Percentiles rank a stretch among this genome's conserved stretches.
Evolutionary conservation across 2,329 filamentous ascomycete species (phyloP).

Genomic region (Talaromyces sp.): DNA sequence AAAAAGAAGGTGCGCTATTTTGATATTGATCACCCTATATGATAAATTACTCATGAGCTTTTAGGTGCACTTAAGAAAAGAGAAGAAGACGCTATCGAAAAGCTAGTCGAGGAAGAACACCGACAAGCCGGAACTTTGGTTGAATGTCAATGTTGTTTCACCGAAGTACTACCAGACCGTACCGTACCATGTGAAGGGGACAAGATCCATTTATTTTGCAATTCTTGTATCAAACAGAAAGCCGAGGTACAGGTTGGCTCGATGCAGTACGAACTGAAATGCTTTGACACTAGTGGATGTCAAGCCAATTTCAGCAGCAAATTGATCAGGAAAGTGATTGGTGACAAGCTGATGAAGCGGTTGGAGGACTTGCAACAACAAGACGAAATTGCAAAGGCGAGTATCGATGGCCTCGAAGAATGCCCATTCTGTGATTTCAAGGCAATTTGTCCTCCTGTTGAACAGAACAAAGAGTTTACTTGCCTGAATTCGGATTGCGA

Average conservation of each 20-base stretch:
- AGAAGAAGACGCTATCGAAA: slow-evolving; percentile 32
- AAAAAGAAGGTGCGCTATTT: slow-evolving; percentile 22
- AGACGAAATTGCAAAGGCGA: slow-evolving; percentile 65
- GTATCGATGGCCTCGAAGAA: slow-evolving; percentile 67
- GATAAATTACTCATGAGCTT: neutral
- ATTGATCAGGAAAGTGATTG: slow-evolving; percentile 59
- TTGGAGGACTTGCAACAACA: slow-evolving; percentile 72
- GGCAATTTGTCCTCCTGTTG: slow-evolving; percentile 66
- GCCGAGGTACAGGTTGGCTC: slow-evolving; percentile 69
- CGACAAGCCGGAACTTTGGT: slow-evolving; percentile 53
- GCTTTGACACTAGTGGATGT: slow-evolving; percentile 70
- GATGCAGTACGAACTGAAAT: slow-evolving; percentile 65
- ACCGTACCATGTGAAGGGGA: slow-evolving; percentile 67
- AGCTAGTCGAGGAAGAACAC: slow-evolving; percentile 37
- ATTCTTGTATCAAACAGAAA: slow-evolving; percentile 61
- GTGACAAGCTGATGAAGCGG: slow-evolving; percentile 58
- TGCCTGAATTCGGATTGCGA: slow-evolving; percentile 67
- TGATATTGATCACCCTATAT: neutral
- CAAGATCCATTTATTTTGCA: slow-evolving; percentile 66
- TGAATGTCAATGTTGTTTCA: slow-evolving; percentile 74
- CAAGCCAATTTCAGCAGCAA: slow-evolving; percentile 57
- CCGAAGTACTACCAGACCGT: slow-evolving; percentile 63
- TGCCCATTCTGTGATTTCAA: slow-evolving; percentile 84
- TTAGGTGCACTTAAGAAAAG: slow-evolving; percentile 24
- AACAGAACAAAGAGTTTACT: slow-evolving; percentile 69